Evolutionary conservation across 2,329 filamentous ascomycete species (phyloP), one percentile per base, ranked within the genome.

Genomic region (Phialophora macrospora): DNA sequence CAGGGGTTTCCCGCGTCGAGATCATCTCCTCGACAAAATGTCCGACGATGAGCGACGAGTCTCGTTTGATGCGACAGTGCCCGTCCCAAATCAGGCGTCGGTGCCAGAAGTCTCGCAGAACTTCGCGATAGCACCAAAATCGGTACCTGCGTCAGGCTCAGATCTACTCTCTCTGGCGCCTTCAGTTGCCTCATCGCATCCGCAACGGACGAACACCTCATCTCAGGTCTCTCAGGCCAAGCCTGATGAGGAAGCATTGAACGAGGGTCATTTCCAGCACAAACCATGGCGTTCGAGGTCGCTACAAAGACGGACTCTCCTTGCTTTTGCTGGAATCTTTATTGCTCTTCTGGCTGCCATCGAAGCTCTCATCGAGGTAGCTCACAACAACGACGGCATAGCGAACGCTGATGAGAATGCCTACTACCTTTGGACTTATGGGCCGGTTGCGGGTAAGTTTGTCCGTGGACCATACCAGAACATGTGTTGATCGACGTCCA

Each of bases 401-500:
- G 48, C 48, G 8, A 24, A 52, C 9, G 48, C 26, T 28, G 48
- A 52, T 52, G 48, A 52, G 48, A 12, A 52, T 28, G 48, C 48
- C 14, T 26, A 52, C 26, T 52, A 52, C 14, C 48, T 52, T n/a
- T 52, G 48, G 48, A 52, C 48, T 2, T 52, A 52, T 52, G 48
- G 48, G 14, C 48, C 48, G 2, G 48, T 52, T 52, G 48, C 48
- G 17, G 20, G 48, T 52, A 28, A 12, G 48, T 26, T 7, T 12
- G 20, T 52, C 26, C 2, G 17, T 7, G 38, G n/a, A 52, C 48
- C 22, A 24, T 52, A 26, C 20, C 9, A 24, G 20, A 24, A 2
- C 22, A 52, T 24, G 11, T 24, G 26, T 26, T 52, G 26, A 24
- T 52, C 22, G 5, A 5, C 9, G 11, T 22, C 4, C 26, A 28